Base-by-base conservation (phyloP, 164 flowering plant genomes). In the Berberis vulgaris region DNA sequence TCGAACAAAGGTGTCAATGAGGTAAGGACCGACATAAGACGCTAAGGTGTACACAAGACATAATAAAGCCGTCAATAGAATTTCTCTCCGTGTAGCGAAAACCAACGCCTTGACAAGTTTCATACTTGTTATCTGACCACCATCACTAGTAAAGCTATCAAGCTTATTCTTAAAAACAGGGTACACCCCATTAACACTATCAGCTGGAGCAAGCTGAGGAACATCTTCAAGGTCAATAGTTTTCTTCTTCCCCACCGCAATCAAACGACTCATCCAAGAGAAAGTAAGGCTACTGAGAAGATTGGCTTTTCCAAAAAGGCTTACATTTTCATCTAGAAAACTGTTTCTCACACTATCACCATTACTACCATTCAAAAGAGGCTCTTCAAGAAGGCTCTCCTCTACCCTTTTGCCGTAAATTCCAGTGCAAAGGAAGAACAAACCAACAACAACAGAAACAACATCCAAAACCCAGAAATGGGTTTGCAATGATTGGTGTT, bases 171-270 rank as follows among this genome's bases (percentile, higher is more conserved):
- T 75, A 40, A 87, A 76, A 44, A 49, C 44, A 13, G 83, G 80
- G 55, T 63, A 82, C 2, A 76, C 71, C 50, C 76, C 81, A 49
- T 56, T 65, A 13, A 78, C 83, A 62, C 82, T 84, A 67, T 87
- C 88, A 9, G 44, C 7, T 8, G 39, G 6, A 44, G 67, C 76
- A 44, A 87, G 84, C 62, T 78, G 85, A 68, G 94, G 94, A 70
- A 86, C 80, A 78, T 86, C 88, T 62, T 81, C 84, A 62, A 84
- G 83, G 81, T 83, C 86, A 59, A 86, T 62, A 3, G 78, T 42
- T 64, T 84, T 86, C 73, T 78, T 81, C 43, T 77, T 65, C 40
- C 92, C 92, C n/a, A 64, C 13, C 11, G 81, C 72, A 63, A 86
- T 60, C 41, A 86, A 64, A 67, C 89, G 76, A 41, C 78, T 69